Evolutionary conservation across 805 yeast genomes (phyloP).

Genomic region (Cephaloascus albidus): DNA sequence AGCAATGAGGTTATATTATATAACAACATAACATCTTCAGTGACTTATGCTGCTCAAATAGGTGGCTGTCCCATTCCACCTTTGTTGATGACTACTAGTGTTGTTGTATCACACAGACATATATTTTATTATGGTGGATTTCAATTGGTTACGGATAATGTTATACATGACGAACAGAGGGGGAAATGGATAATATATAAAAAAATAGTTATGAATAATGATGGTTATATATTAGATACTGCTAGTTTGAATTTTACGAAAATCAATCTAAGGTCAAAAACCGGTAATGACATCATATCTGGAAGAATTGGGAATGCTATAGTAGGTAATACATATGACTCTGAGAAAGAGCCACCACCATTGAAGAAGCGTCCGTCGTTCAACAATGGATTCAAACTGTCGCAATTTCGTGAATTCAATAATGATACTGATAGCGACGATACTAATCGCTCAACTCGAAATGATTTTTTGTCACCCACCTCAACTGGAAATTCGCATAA

Average conservation of each 20-base stretch:
- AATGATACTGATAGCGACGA: too few relatives aligned
- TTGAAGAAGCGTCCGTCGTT: too few relatives aligned
- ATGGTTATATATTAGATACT: slow-evolving; percentile 52
- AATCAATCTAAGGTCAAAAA: slow-evolving; percentile 10
- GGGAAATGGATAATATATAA: slow-evolving; percentile 29
- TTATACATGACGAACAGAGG: slow-evolving; percentile 1
- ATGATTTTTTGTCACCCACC: too few relatives aligned
- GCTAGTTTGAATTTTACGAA: slow-evolving; percentile 38
- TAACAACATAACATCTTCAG: slow-evolving; percentile 9
- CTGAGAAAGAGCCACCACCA: too few relatives aligned
- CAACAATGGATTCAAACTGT: too few relatives aligned
- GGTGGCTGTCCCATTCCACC: slow-evolving; percentile 42
- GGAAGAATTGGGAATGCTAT: slow-evolving; percentile 16
- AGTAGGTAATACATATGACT: slow-evolving; percentile 12
- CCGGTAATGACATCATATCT: neutral
- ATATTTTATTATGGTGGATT: slow-evolving; percentile 67
- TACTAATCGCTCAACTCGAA: too few relatives aligned
- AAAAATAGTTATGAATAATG: slow-evolving; percentile 37
- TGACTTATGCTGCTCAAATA: slow-evolving; percentile 6
- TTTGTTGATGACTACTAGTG: slow-evolving; percentile 35
- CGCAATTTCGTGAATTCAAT: too few relatives aligned
- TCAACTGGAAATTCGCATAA: too few relatives aligned
- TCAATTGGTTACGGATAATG: slow-evolving; percentile 10
- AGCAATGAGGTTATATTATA: neutral
- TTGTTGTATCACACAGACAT: slow-evolving; percentile 45